A percentile compares a stretch with the other conserved stretches of the same genome.
Conservation (phyloP, 2,329 filamentous ascomycete genomes). For the Penicillium thymicola region DNA sequence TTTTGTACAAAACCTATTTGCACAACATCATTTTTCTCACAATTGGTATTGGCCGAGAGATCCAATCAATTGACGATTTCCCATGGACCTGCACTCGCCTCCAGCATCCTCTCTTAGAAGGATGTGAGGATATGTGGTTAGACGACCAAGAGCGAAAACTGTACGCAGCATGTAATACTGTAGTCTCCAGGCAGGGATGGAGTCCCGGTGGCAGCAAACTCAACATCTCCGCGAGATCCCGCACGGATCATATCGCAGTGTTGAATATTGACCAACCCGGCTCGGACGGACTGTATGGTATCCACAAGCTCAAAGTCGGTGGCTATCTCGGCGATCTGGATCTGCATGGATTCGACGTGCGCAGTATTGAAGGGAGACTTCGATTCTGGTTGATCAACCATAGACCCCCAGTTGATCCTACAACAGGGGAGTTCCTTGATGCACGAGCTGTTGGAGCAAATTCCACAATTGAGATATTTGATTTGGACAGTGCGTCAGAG, state of each 20-base stretch:
- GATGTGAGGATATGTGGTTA: constrained; percentile 32
- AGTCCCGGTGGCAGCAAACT: constrained; percentile 12
- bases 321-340: not conserved
- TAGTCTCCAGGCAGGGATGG: not conserved
- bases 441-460: not conserved
- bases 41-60: constrained; percentile 14
- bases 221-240: constrained; percentile 22
- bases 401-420: not conserved
- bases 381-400: not conserved
- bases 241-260: constrained; percentile 27
- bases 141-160: constrained; percentile 12
- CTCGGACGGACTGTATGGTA: constrained; percentile 15
- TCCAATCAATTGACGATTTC: constrained; percentile 33
- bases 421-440: not conserved
- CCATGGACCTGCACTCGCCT: constrained; percentile 26
- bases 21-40: not conserved
- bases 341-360: not conserved
- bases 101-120: constrained; percentile 26
- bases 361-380: not conserved
- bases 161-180: not conserved
- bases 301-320: constrained; percentile 4
- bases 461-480: not conserved
- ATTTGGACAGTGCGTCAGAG: not conserved
- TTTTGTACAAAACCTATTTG: not conserved
- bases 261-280: constrained; percentile 27